A percentile compares a stretch with the other conserved stretches of the same genome.
Evolutionary conservation across 2,329 filamentous ascomycete species (phyloP).

Genomic region (Fusarium drepaniforme): DNA sequence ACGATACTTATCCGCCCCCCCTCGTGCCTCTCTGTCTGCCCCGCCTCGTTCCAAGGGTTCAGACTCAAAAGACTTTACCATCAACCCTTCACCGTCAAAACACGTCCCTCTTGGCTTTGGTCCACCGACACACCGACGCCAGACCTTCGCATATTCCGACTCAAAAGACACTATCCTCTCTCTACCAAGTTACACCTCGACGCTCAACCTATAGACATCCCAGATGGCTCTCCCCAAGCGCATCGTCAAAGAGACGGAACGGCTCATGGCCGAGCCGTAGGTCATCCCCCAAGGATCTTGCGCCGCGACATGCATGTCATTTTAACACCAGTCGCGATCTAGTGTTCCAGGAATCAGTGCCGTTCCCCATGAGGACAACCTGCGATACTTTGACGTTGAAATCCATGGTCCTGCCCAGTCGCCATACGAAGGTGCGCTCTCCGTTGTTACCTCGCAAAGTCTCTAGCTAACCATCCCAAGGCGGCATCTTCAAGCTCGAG

Average conservation of each 20-base stretch:
- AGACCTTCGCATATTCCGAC: neutral
- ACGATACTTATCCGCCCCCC: conserved; percentile 8
- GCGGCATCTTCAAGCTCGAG: conserved; percentile 94
- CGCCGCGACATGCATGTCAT: conserved; percentile 18
- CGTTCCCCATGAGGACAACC: conserved; percentile 95
- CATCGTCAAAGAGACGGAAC: conserved; percentile 98
- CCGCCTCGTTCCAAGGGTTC: conserved; percentile 31
- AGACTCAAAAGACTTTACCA: conserved; percentile 17
- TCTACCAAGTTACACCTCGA: neutral
- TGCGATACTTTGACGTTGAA: conserved; percentile 97
- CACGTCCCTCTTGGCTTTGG: neutral
- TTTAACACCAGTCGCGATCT: conserved; percentile 38
- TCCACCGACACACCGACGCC: neutral
- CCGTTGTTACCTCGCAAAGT: neutral
- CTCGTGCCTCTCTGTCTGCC: conserved; percentile 22
- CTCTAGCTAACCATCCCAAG: conserved; percentile 48
- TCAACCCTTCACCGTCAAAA: conserved; percentile 20
- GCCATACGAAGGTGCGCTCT: conserved; percentile 86
- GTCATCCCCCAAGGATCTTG: conserved; percentile 48
- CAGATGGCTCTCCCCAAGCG: conserved; percentile 88
- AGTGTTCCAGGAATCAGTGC: conserved; percentile 98
- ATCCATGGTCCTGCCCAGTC: conserved; percentile 94
- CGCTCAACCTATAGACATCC: neutral
- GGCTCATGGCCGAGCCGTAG: conserved; percentile 96
- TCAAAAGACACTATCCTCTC: neutral